Conservation (phyloP, 345 rosid genomes). For the Abelmoschus esculentus region DNA sequence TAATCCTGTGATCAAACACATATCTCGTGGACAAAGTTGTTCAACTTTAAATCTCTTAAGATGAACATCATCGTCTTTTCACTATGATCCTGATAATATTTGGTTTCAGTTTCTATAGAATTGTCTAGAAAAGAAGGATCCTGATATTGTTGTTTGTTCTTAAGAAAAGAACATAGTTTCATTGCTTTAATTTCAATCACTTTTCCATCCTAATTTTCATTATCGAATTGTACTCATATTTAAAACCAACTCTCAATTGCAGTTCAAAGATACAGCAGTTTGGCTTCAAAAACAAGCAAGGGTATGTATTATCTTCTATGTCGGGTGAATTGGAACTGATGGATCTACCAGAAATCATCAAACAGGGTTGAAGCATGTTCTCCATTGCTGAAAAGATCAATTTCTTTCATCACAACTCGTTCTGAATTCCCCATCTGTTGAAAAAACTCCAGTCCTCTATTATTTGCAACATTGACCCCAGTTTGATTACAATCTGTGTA, state of each 20-base stretch:
- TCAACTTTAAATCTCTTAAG: too few relatives aligned
- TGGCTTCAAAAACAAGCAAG: neutral
- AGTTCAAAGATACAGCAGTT: neutral
- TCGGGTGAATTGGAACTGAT: neutral
- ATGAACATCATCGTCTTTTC: too few relatives aligned
- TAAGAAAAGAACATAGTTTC: too few relatives aligned
- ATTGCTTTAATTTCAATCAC: too few relatives aligned
- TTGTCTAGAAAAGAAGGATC: too few relatives aligned
- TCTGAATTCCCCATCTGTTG: conserved; percentile 8
- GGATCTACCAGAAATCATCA: conserved; percentile 8
- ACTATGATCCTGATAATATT: too few relatives aligned
- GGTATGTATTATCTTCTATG: neutral
- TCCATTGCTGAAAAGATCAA: conserved; percentile 7
- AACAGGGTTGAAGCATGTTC: neutral
- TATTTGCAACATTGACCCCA: neutral
- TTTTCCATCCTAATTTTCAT: too few relatives aligned
- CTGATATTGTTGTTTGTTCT: too few relatives aligned
- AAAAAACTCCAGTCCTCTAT: neutral
- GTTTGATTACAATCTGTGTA: neutral
- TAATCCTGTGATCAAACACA: too few relatives aligned
- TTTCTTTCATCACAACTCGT: neutral
- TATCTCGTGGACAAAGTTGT: too few relatives aligned
- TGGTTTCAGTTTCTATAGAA: neutral
- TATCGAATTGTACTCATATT: neutral
- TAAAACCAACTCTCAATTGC: neutral